phyloP scores from a whole-genome alignment of 106 monocot species.

The Dioscorea alata region DNA sequence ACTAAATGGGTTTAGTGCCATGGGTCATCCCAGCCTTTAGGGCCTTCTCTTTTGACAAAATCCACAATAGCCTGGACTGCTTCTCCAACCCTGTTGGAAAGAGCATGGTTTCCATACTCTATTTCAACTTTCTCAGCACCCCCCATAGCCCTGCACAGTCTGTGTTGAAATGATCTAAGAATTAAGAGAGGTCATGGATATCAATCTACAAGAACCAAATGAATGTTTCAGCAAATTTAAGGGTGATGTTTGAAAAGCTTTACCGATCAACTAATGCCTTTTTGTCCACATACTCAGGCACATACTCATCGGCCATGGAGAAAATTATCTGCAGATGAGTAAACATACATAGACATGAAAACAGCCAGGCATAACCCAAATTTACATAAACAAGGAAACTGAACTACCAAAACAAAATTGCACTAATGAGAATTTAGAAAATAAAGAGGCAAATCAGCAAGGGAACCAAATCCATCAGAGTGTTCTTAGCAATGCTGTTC shows the following conservation, averaged over 20 bases:
- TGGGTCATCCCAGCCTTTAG: conserved; percentile 97
- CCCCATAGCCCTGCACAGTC: conserved; percentile 79
- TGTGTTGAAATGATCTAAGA: conserved; percentile 7
- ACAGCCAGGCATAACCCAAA: too few relatives aligned
- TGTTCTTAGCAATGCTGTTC: too few relatives aligned
- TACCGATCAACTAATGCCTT: conserved; percentile 81
- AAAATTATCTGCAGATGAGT: conserved; percentile 71
- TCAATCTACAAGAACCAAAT: background rate
- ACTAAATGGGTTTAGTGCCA: conserved; percentile 53
- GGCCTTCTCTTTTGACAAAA: conserved; percentile 91
- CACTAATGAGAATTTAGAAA: too few relatives aligned
- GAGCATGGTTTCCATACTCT: conserved; percentile 83
- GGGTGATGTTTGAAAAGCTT: background rate
- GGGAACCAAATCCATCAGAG: too few relatives aligned
- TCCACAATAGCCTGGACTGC: conserved; percentile 79
- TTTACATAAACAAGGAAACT: too few relatives aligned
- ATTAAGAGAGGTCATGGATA: background rate
- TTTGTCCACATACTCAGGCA: conserved; percentile 97
- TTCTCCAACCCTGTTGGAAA: conserved; percentile 86
- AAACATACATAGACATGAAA: background rate
- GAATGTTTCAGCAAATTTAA: background rate
- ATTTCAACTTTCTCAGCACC: conserved; percentile 95
- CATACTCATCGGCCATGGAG: conserved; percentile 98
- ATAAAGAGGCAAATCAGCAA: too few relatives aligned
- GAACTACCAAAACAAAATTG: too few relatives aligned